Base-by-base conservation (phyloP, 768 basidiomycete species). In the Gymnopilus junonius region DNA sequence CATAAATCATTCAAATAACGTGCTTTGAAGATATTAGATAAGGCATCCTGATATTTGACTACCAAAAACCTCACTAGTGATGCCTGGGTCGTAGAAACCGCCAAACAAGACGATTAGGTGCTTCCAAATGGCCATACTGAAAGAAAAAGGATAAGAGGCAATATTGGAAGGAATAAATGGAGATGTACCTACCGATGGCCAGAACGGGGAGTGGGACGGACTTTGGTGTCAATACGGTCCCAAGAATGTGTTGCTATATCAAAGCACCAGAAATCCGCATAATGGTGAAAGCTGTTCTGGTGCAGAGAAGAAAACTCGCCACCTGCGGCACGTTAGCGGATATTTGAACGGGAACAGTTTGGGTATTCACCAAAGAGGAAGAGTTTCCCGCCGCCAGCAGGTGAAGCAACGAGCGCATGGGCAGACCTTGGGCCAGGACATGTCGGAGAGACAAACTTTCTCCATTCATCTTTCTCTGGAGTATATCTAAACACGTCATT, bases 381-480 rank as follows among this genome's bases (percentile, higher is more conserved):
- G 1, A 95, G 79, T 70, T 94, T 94, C 1, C 95, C 95, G 0
- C 95, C 95, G n/a, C 86, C 88, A 1, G 84, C 83, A 0, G 92
- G 87, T 2, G 87, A 86, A 0, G 86, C 85, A 23, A 88, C 90
- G 4, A 93, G 87, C 10, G 92, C 91, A 73, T 97, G 95, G 0
- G 95, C 95, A 8, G 90, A 92, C 42, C 95, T 83, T 2, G 95
- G 95, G 2, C 93, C 92, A 0, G 95, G 95, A 67, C 91, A 92
- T 0, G 89, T 93, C 12, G 87, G 89, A 0, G 92, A 93, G 27
- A 94, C 81, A 65, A 93, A 95, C 68, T 86, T 87, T 10, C 91
- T 83, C 95, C 95, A 97, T 80, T 97, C 95, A 69, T 95, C 88
- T 87, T 94, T 94, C 37, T 93, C 92, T 0, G 94, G 92, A 0